Evolutionary conservation across 2,329 filamentous ascomycete genomes (phyloP), one percentile per base, ranked within the genome.

Genomic region (Alternaria metachromatica): DNA sequence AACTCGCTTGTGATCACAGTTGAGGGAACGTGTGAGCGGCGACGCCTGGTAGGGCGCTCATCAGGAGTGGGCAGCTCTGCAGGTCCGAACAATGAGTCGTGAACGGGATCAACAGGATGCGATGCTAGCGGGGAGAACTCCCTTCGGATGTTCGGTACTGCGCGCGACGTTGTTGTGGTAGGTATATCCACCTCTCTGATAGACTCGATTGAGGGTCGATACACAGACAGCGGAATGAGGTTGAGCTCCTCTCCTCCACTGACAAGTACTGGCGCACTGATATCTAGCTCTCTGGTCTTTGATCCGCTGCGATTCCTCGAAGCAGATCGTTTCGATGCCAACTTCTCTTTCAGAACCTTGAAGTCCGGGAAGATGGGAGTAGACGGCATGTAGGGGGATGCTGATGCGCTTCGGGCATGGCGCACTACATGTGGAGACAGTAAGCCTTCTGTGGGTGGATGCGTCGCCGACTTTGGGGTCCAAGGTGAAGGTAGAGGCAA

Each of bases 151-250:
- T 62, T 67, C 21, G 68, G 63, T 50, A 73, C 60, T 13, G 60
- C 60, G 5, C 55, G 68, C 44, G 49, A 56, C 25, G 57, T 26
- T 12, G 60, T 56, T 9, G 30, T 59, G 3, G 58, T 51, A 3
- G 65, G 59, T 45, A 69, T 55, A 3, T 65, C 55, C 1, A 43
- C 64, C 28, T 64, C 66, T 12, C 67, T 57, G 21, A 68, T 65
- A 13, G 68, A 71, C 20, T 63, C 63, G 23, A 64, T 60, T n/a
- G 68, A 66, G 18, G 58, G 56, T 33, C 68, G 67, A 43, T 68
- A 64, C 15, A 70, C 89, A 21, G 68, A 66, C 25, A 78, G 33
- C 6, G 76, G 70, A 15, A 76, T 67, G 13, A 77, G 65, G 21
- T 70, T 67, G 18, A 78, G 62, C 7, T 76, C 73, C 20, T 76